Base-by-base conservation (phyloP, 768 basidiomycete species). In the Lactarius hatsudake region DNA sequence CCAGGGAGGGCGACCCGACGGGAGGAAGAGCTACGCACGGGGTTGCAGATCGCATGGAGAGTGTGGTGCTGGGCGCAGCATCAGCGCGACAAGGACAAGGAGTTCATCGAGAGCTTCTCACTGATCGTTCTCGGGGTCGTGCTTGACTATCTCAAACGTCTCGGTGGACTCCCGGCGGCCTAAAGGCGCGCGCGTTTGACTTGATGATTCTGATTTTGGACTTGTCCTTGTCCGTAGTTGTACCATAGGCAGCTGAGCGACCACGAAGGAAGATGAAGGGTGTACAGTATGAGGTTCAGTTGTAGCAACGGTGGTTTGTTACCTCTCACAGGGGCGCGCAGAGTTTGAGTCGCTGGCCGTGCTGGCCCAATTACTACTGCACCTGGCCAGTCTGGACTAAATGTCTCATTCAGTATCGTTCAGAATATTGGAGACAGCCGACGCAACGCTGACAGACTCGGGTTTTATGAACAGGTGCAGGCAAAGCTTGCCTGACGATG, bases 401-500 rank as follows among this genome's bases (percentile, higher is more conserved):
- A 38, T 12, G 12, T 38, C 36, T 38, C 36, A 38, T 8, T 34
- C 34, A 34, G 34, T 34, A 0, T 34, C 9, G 9, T 34, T 34
- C 34, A 34, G 34, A 34, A 34, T 9, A 34, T 34, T 8, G 9
- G 34, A 34, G 34, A 34, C 34, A 34, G 1, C 34, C 9, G 34
- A 9, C 9, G 34, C 34, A 34, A 34, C 32, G 7, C 34, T 9
- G 34, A 34, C 34, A 1, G 34, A 34, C 8, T 34, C 32, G 1
- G 32, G 63, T 81, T 88, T 5, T 90, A 84, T 70, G 74, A 80
- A 26, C 82, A 89, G 70, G 89, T 91, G n/a, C 90, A 94, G 73
- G 70, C 78, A 17, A 81, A 86, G 7, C 0, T 77, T 97, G 40
- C 82, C 80, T 34, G 87, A 88, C 74, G 77, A 82, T 3, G 76